These are phyloP conservation scores for Magnusiomyces paraingens DNA, from an alignment of 1,139 yeast genomes.

Conservation along the genomic window DNA sequence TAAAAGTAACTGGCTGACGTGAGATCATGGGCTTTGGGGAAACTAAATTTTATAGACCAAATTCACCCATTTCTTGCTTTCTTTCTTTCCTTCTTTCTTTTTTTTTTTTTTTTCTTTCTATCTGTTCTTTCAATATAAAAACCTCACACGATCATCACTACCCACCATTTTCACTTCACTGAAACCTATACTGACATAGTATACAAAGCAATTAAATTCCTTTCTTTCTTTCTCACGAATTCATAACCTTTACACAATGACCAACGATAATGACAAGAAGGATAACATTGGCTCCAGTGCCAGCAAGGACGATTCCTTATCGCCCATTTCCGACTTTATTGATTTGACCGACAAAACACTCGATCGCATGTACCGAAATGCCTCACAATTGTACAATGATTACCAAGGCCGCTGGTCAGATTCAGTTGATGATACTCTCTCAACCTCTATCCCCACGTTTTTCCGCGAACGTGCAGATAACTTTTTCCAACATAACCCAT, in stretches of 20 bases:
- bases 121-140: too few species aligned
- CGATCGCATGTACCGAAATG: neutral
- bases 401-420: constrained; percentile 7
- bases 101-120: too few species aligned
- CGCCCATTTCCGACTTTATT: constrained; percentile 4
- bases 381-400: neutral
- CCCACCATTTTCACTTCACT: too few species aligned
- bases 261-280: neutral
- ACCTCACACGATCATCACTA: too few species aligned
- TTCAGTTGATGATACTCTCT: constrained; percentile 4
- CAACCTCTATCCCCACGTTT: constrained; percentile 11
- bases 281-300: neutral
- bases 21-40: too few species aligned
- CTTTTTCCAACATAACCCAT: neutral
- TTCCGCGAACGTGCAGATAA: constrained; percentile 1
- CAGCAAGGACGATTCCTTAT: neutral
- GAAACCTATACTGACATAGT: neutral
- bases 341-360: constrained; percentile 7
- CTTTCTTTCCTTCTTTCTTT: too few species aligned
- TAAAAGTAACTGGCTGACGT: too few species aligned
- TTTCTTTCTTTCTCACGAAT: neutral
- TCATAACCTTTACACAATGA: neutral
- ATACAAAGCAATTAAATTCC: neutral
- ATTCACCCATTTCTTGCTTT: too few species aligned
- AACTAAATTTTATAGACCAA: too few species aligned